Percentiles rank a stretch among this genome's conserved stretches.
These are phyloP conservation scores for Camellia japonica DNA, from an alignment of 148 eudicot species.

Conservation along the genomic window DNA sequence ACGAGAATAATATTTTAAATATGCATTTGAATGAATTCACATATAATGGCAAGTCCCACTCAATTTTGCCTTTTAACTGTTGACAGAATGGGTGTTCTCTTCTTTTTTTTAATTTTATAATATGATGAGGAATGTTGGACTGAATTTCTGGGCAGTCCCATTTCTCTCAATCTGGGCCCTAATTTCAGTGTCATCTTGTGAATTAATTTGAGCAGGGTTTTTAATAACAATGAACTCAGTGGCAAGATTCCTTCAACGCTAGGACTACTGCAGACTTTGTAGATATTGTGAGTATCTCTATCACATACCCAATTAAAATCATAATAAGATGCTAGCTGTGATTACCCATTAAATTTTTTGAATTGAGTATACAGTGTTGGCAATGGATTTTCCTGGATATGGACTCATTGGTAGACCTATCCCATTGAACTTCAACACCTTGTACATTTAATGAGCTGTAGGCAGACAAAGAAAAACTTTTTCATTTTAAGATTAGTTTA, in stretches of 20 bases:
- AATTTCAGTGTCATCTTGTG: constrained; percentile 1
- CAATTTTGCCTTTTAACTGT: background rate
- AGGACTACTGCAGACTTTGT: constrained; percentile 51
- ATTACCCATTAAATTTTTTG: background rate
- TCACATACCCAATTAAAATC: constrained; percentile 6
- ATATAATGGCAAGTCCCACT: background rate
- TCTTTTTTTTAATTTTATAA: background rate
- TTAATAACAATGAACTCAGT: constrained; percentile 57
- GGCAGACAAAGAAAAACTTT: constrained; percentile 17
- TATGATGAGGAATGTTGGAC: background rate
- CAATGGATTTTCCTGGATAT: constrained; percentile 64
- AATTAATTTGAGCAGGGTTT: constrained; percentile 45
- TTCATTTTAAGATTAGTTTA: too few relatives aligned
- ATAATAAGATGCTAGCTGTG: background rate
- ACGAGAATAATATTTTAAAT: background rate
- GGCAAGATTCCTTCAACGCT: constrained; percentile 66
- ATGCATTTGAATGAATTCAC: too few relatives aligned
- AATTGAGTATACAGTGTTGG: background rate
- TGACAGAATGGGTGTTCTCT: background rate
- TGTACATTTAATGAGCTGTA: constrained; percentile 50
- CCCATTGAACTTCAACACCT: constrained; percentile 66
- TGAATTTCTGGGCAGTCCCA: background rate
- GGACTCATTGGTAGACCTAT: constrained; percentile 57
- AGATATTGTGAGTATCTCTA: constrained; percentile 70
- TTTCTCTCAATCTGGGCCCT: background rate